Evolutionary conservation across 345 rosid genomes (phyloP).

Genomic region (Arabis alpina): DNA sequence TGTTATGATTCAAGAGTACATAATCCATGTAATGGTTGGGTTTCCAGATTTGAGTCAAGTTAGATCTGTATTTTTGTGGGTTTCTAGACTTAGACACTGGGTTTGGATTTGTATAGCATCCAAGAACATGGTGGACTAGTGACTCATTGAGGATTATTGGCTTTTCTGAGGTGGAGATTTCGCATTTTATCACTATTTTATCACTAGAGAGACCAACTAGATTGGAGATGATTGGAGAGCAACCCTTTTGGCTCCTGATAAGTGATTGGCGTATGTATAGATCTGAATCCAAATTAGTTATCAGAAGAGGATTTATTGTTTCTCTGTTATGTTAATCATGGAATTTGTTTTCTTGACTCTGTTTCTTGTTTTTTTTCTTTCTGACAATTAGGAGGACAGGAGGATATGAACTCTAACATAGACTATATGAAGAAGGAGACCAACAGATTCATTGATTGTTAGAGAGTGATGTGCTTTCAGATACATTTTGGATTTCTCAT

Average conservation of each 20-base stretch:
- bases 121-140: background rate
- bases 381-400: constrained; percentile 22
- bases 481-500: constrained; percentile 32
- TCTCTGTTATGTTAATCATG: constrained; percentile 6
- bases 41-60: constrained; percentile 34
- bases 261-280: too few species aligned
- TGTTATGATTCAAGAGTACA: constrained; percentile 1
- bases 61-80: constrained; percentile 31
- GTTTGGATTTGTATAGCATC: constrained; percentile 28
- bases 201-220: too few species aligned
- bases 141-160: background rate
- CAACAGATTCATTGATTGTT: constrained; percentile 14
- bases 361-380: constrained; percentile 30
- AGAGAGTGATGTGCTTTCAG: constrained; percentile 44
- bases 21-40: constrained; percentile 20
- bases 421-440: constrained; percentile 23
- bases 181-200: background rate
- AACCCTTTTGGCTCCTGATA: too few species aligned
- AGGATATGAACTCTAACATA: constrained; percentile 8
- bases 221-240: too few species aligned
- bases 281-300: too few species aligned
- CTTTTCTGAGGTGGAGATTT: background rate
- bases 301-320: background rate
- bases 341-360: constrained; percentile 33
- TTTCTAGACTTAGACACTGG: constrained; percentile 21